Base-by-base conservation (phyloP, 2,329 filamentous ascomycete species). In the Fusarium pseudograminearum region DNA sequence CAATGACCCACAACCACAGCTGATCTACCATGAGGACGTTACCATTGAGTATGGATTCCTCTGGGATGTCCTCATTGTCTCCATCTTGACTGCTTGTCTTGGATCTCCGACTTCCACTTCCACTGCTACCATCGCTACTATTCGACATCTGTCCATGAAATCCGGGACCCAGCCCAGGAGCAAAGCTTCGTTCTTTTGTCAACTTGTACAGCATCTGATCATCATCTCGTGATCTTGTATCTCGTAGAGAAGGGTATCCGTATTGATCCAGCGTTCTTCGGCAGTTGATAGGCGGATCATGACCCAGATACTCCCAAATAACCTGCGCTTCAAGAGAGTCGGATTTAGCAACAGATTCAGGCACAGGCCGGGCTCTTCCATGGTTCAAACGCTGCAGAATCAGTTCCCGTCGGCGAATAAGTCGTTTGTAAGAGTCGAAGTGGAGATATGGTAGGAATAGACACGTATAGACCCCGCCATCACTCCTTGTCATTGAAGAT, bases 171-270 rank as follows among this genome's bases (percentile, higher is more conserved):
- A 76, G 57, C 1, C 74, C 72, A 1, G 65, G 31, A 4, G 57
- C 45, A 15, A 72, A 72, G 3, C 70, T 59, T 4, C 83, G 77
- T 57, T 85, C 80, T 69, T 87, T 89, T 3, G 87, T 89, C 3
- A 90, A 78, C 69, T 91, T 91, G 76, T 90, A 91, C 9, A 91
- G 77, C 86, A 91, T 90, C 74, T 91, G 89, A 42, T 91, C 89
- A 44, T 89, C 87, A 42, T 91, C 89, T 20, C 89, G 80, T 0
- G 87, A 85, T 42, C 86, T 78, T 0, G 89, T 90, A 34, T 90
- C 88, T 12, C 84, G 80, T 1, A 91, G 78, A 4, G 86, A 87
- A 0, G 88, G 88, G 56, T 90, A 90, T 0, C 86, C 87, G 57
- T 85, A 91, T 68, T 91, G 88, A 61, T 91, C 89, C 7, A 91